Conservation (phyloP, 768 basidiomycete genomes). For the Trametes meyenii region DNA sequence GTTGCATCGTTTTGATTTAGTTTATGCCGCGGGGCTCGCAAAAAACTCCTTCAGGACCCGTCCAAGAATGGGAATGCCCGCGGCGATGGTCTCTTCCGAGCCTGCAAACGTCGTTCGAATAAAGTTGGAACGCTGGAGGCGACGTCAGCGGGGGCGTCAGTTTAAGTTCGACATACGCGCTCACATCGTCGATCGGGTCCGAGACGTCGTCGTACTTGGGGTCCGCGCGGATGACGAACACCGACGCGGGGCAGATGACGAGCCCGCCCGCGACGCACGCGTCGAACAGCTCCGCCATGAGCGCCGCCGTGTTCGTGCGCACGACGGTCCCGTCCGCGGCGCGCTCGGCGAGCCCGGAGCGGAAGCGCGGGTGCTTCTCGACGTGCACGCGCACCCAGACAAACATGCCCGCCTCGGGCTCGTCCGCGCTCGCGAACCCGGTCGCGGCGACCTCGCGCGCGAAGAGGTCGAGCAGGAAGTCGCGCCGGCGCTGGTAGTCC, state of each 20-base stretch:
- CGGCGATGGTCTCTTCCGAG: constrained; percentile 47
- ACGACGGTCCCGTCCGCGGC: constrained; percentile 1
- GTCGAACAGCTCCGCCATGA: constrained; percentile 51
- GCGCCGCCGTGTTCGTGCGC: constrained; percentile 43
- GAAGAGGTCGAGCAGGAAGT: constrained; percentile 48
- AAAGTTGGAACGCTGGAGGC: constrained; percentile 42
- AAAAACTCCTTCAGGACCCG: constrained; percentile 42
- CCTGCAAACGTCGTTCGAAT: constrained; percentile 52
- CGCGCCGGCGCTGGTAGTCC: constrained; percentile 52
- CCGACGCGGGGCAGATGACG: constrained; percentile 49
- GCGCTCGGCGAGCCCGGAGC: constrained; percentile 10
- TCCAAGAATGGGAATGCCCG: constrained; percentile 44
- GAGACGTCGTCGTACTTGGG: constrained; percentile 26
- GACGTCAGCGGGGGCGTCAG: background rate
- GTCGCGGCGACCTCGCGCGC: constrained; percentile 33
- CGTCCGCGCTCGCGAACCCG: constrained; percentile 36
- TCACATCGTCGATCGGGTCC: constrained; percentile 41
- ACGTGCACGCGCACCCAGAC: constrained; percentile 53
- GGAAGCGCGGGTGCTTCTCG: constrained; percentile 44
- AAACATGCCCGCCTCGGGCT: constrained; percentile 55
- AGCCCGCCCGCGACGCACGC: constrained; percentile 42
- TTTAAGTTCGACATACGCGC: constrained; percentile 19
- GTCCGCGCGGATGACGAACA: constrained; percentile 43
- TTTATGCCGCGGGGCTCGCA: constrained; percentile 8
- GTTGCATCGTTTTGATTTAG: background rate